These are phyloP conservation scores for Musa beccarii DNA, from an alignment of 176 grass and related monocot species.

Conservation along the genomic window DNA sequence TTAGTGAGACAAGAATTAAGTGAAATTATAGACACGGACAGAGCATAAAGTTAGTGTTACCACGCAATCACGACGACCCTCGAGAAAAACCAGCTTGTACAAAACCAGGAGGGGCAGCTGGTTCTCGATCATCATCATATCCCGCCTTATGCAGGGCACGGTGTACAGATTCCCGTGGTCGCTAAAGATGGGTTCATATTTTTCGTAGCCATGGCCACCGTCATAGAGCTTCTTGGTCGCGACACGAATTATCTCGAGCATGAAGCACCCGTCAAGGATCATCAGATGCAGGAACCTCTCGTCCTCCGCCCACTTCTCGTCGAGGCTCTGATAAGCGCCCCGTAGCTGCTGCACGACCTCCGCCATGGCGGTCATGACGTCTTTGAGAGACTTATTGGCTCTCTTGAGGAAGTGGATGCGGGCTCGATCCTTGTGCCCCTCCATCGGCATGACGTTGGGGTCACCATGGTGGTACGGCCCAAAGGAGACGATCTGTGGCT, in stretches of 20 bases:
- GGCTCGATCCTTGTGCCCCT: constrained; percentile 67
- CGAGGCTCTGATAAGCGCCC: too few species aligned
- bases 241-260: too few species aligned
- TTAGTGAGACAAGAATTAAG: too few species aligned
- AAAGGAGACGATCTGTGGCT: constrained; percentile 56
- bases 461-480: constrained; percentile 66
- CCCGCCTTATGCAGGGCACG: constrained; percentile 51
- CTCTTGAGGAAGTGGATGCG: constrained; percentile 56
- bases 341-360: too few species aligned
- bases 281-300: too few species aligned
- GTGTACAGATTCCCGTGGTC: constrained; percentile 53
- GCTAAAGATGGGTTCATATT: constrained; percentile 72
- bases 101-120: constrained; percentile 60
- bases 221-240: too few species aligned
- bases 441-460: constrained; percentile 36
- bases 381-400: constrained; percentile 12
- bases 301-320: too few species aligned
- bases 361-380: constrained; percentile 26
- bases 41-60: not conserved
- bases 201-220: constrained; percentile 28
- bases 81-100: constrained; percentile 36
- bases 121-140: constrained; percentile 86
- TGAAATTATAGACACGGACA: too few species aligned
- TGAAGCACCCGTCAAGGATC: too few species aligned
- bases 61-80: not conserved